Conservation (phyloP, 257 asterid genomes). For the Fraxinus pennsylvanica region DNA sequence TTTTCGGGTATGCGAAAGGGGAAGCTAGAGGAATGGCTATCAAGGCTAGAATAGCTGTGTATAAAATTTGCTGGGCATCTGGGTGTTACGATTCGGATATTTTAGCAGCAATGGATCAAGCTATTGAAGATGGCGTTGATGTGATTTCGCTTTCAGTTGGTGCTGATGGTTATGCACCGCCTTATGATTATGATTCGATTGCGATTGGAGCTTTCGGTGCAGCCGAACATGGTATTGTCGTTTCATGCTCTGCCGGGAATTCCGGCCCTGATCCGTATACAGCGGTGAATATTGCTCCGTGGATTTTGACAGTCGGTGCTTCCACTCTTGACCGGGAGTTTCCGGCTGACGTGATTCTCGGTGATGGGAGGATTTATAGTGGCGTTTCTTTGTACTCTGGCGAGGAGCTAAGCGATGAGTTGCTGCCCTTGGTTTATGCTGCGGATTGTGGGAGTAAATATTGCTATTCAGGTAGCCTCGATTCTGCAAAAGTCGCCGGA, state of each 20-base stretch:
- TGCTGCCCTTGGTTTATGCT: constrained; percentile 61
- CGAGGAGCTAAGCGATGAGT: constrained; percentile 31
- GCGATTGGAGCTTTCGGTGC: constrained; percentile 91
- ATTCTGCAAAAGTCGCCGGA: constrained; percentile 57
- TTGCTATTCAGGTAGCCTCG: constrained; percentile 69
- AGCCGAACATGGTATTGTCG: constrained; percentile 63
- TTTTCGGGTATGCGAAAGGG: constrained; percentile 70
- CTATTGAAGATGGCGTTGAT: constrained; percentile 74
- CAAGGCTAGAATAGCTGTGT: constrained; percentile 83
- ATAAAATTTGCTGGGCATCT: constrained; percentile 76
- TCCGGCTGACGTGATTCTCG: constrained; percentile 80
- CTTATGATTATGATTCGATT: constrained; percentile 68
- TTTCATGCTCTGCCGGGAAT: constrained; percentile 83
- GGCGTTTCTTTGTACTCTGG: constrained; percentile 91
- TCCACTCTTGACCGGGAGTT: constrained; percentile 86
- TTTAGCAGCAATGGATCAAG: constrained; percentile 81
- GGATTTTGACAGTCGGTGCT: constrained; percentile 96
- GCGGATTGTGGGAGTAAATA: constrained; percentile 74
- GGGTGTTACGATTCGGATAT: constrained; percentile 95
- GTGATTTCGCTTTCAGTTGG: constrained; percentile 91
- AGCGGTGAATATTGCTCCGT: constrained; percentile 89
- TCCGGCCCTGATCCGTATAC: constrained; percentile 74
- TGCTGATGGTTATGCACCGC: constrained; percentile 63
- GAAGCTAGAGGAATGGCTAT: constrained; percentile 93
- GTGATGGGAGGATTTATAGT: constrained; percentile 54